Base-by-base conservation (phyloP, 2,329 filamentous ascomycete genomes). In the Alternaria triticina region DNA sequence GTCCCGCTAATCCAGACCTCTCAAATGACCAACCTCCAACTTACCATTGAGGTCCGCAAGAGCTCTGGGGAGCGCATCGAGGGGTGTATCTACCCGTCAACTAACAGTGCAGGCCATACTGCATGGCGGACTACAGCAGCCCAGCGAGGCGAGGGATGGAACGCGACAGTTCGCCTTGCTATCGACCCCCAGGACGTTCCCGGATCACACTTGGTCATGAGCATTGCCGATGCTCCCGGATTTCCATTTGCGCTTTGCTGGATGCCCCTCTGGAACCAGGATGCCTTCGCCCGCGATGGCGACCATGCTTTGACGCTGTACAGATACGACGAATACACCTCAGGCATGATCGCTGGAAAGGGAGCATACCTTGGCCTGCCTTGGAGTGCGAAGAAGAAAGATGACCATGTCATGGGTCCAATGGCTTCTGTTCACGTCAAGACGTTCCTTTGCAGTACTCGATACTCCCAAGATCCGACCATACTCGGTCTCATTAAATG, bases 361-460 rank as follows among this genome's bases (percentile, higher is more conserved):
- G 94, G 94, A 3, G 95, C 94, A 13, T 99, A 99, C 77, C 84
- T 99, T 27, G 90, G 88, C 25, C 84, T 97, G 15, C 91, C 93
- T 0, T 98, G 94, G 91, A 90, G 87, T 68, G 83, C 91, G 85
- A 91, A 71, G 87, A 90, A 74, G 85, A 90, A 91, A 71, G 92
- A 95, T 57, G 88, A 89, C 76, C 85, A 86, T 56, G 87, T 94
- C 3, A 93, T 91, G 6, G 93, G 92, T 0, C 90, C 92, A 4
- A 86, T 97, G 69, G 93, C 95, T 4, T 88, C 89, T n/a, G 81
- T 99, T 33, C 88, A 89, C 12, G 82, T 97, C 11, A 88, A 92
- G 63, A 97, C 94, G 0, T 96, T 93, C 72, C 87, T 99, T 7
- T 97, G 94, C 85, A 98, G 96, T 81, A 99, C 96, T 0, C 88